Base-by-base conservation (phyloP, 352 stramenopile genomes). In the Phytopythium chamaehyphon region DNA sequence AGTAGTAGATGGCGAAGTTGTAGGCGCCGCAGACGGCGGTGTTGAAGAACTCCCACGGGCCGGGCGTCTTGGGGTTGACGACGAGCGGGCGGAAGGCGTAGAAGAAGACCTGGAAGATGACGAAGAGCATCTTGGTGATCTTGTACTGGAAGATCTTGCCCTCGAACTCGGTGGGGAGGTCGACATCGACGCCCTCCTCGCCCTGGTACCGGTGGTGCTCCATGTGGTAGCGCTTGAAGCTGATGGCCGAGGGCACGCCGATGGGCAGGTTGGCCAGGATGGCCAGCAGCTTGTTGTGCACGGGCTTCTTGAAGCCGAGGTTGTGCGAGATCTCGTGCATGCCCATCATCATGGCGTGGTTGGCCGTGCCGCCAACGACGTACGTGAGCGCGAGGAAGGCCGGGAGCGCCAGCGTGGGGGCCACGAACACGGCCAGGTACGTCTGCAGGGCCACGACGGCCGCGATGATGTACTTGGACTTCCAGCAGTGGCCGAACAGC, bases 291-390 rank as follows among this genome's bases (percentile, higher is more conserved):
- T 87, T 76, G 73, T 99, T 99, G 59, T 83, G 66, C 18, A 90
- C 38, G 1, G 89, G 76, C 42, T 76, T 90, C 66, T 97, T 96
- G 64, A 97, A 97, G n/a, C 84, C 89, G 44, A 99, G 65, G 69
- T 98, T 98, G 81, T 99, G 96, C 5, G 84, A 87, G 31, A 98
- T 63, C 63, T 99, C 96, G 73, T 99, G 96, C 70, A 98, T 98
- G 12, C 78, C 90, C 54, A 99, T 80, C 64, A 94, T 97, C 66
- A 98, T 91, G 55, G 76, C 86, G 71, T 99, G 96, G 67, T 97
- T 98, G 54, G 87, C 76, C 26, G 90, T 96, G 54, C 89, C 96
- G 28, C 89, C 90, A 7, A 98, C 59, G 14, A 88, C 70, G 66
- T 98, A 98, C 21, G 83, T 68, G 37, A 90, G 37, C 47, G 69